These are phyloP conservation scores for Epichloe bromicola DNA, from an alignment of 2,329 filamentous ascomycete species.

Conservation along the genomic window DNA sequence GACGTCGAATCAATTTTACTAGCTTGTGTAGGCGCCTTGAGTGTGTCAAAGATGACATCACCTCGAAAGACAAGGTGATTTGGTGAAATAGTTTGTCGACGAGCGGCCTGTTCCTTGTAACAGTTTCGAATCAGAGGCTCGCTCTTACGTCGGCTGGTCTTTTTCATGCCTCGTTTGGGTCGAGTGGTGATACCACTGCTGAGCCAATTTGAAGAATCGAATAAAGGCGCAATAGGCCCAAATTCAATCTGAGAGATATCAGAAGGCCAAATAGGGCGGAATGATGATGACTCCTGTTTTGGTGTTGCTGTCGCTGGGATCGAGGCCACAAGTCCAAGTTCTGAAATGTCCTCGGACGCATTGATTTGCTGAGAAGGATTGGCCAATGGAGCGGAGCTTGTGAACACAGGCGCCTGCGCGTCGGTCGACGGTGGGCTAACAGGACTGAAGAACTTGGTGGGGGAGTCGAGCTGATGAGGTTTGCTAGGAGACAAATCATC, in stretches of 20 bases:
- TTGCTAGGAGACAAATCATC: not conserved
- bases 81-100: slow-evolving; percentile 18
- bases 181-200: slow-evolving; percentile 10
- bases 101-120: slow-evolving; percentile 11
- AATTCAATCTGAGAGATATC: slow-evolving; percentile 14
- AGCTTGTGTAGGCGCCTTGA: not conserved
- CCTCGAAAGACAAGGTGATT: slow-evolving; percentile 11
- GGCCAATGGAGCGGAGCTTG: not conserved
- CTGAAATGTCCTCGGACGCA: slow-evolving; percentile 5
- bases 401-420: not conserved
- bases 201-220: slow-evolving; percentile 17
- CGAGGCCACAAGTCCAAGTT: slow-evolving; percentile 13
- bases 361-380: not conserved
- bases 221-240: slow-evolving; percentile 15
- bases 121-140: slow-evolving; percentile 20
- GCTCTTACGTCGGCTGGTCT: slow-evolving; percentile 18
- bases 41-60: not conserved
- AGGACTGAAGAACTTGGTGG: not conserved
- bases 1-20: not conserved
- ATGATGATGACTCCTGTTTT: slow-evolving; percentile 4
- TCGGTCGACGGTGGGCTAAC: not conserved
- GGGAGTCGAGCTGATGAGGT: not conserved
- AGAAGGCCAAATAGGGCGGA: slow-evolving; percentile 9
- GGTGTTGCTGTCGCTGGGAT: slow-evolving; percentile 12
- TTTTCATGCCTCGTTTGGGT: slow-evolving; percentile 12